These are phyloP conservation scores for Erodium chrysanthum DNA, from an alignment of 441 rosid genomes.

Conservation along the genomic window DNA sequence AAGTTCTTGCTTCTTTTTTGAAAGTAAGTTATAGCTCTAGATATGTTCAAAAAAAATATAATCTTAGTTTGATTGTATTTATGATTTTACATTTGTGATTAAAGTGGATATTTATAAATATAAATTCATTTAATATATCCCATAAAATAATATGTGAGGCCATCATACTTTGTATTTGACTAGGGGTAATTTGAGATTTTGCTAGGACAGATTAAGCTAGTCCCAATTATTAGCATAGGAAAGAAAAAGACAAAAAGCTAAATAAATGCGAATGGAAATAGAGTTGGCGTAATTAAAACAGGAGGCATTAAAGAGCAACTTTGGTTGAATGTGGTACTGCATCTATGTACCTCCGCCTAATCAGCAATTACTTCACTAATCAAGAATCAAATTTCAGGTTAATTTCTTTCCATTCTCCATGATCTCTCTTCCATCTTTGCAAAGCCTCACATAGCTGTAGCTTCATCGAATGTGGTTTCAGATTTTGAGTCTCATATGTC, in stretches of 20 bases:
- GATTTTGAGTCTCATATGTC: not conserved
- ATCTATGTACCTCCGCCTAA: not conserved
- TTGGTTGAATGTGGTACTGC: not conserved
- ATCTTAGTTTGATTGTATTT: no score
- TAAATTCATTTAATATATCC: no score
- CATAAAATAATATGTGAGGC: no score
- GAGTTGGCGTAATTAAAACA: not conserved
- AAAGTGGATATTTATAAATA: no score
- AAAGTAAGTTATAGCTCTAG: no score
- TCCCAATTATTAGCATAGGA: not conserved
- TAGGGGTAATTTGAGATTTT: not conserved
- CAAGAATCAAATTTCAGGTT: not conserved
- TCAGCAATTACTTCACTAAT: not conserved
- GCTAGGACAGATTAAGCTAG: not conserved
- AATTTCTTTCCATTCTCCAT: not conserved
- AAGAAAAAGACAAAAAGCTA: no score
- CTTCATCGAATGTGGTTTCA: not conserved
- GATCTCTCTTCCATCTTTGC: not conserved
- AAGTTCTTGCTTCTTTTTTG: no score
- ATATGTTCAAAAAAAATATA: no score
- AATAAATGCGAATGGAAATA: no score
- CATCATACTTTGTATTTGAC: not conserved
- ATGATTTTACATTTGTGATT: no score
- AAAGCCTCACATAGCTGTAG: constrained; percentile 1
- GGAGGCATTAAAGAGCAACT: no score